These are phyloP conservation scores for Nitzschia palea DNA, from an alignment of 108 stramenopile species.

Conservation along the genomic window DNA sequence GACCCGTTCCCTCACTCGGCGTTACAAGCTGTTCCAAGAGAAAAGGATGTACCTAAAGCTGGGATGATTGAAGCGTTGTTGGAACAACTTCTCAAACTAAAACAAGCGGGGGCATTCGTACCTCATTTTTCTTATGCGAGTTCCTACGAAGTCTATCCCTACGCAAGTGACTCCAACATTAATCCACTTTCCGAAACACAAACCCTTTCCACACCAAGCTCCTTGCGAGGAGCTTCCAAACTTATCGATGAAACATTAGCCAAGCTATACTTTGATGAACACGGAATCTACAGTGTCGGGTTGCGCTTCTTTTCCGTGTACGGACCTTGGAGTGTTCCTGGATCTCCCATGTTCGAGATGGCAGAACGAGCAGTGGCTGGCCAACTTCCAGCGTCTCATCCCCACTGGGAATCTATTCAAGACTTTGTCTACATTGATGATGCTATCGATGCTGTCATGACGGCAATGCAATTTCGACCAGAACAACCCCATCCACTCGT, in stretches of 20 bases:
- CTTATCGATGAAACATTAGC: constrained; percentile 79
- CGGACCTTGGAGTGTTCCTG: constrained; percentile 83
- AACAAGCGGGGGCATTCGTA: constrained; percentile 6
- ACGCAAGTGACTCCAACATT: constrained; percentile 1
- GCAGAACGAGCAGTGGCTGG: constrained; percentile 62
- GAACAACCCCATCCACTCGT: constrained; percentile 51
- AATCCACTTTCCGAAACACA: constrained; percentile 50
- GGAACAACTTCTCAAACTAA: constrained; percentile 56
- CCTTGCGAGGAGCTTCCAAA: constrained; percentile 74
- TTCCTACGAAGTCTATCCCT: constrained; percentile 45
- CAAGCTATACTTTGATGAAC: constrained; percentile 64
- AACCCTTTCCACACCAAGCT: constrained; percentile 64
- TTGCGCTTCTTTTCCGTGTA: constrained; percentile 87
- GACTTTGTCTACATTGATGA: constrained; percentile 90
- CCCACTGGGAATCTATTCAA: constrained; percentile 30
- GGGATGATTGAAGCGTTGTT: constrained; percentile 78
- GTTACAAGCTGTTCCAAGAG: constrained; percentile 62
- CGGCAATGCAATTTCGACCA: constrained; percentile 73
- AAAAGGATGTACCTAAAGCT: constrained; percentile 63
- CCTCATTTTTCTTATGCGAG: constrained; percentile 39
- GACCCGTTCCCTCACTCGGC: constrained; percentile 37
- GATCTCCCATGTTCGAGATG: constrained; percentile 73
- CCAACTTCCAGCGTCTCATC: constrained; percentile 1
- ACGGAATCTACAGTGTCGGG: constrained; percentile 73
- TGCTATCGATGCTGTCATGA: constrained; percentile 81